These are phyloP conservation scores for Acrocalymma vagum DNA, from an alignment of 2,329 filamentous ascomycete species.

Conservation along the genomic window DNA sequence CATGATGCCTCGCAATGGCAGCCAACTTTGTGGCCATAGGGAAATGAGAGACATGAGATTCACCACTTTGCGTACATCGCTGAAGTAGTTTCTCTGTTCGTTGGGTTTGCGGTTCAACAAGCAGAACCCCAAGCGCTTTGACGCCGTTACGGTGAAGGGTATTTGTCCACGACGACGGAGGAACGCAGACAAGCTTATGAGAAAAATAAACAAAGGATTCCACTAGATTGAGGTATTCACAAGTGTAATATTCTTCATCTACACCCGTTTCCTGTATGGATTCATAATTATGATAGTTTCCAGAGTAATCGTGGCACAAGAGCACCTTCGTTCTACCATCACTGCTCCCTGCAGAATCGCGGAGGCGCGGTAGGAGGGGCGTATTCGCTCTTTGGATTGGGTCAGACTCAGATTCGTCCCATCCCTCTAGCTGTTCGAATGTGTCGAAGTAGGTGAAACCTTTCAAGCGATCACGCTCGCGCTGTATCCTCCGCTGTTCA, in stretches of 20 bases:
- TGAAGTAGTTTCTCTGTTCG: constrained; percentile 41
- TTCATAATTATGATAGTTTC: constrained; percentile 57
- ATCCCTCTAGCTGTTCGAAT: constrained; percentile 48
- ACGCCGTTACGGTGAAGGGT: constrained; percentile 57
- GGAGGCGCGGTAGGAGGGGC: constrained; percentile 41
- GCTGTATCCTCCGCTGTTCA: constrained; percentile 39
- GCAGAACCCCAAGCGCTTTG: constrained; percentile 52
- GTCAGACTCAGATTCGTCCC: constrained; percentile 41
- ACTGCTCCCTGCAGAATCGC: background rate
- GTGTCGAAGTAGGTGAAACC: constrained; percentile 53
- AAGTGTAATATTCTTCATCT: constrained; percentile 46
- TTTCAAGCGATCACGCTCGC: constrained; percentile 39
- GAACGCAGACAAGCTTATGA: constrained; percentile 55
- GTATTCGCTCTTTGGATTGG: constrained; percentile 49
- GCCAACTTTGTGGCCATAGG: constrained; percentile 49
- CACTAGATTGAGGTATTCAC: constrained; percentile 55
- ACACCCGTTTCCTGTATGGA: constrained; percentile 39
- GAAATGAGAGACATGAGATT: no score
- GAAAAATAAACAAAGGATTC: constrained; percentile 59
- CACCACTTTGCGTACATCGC: no score
- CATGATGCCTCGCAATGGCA: constrained; percentile 49
- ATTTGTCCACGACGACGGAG: constrained; percentile 57
- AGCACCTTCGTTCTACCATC: constrained; percentile 33
- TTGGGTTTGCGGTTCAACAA: constrained; percentile 52
- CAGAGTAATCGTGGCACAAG: constrained; percentile 51